phyloP scores from a whole-genome alignment of 2,329 filamentous ascomycete species.

The Bipolaris sorokiniana region DNA sequence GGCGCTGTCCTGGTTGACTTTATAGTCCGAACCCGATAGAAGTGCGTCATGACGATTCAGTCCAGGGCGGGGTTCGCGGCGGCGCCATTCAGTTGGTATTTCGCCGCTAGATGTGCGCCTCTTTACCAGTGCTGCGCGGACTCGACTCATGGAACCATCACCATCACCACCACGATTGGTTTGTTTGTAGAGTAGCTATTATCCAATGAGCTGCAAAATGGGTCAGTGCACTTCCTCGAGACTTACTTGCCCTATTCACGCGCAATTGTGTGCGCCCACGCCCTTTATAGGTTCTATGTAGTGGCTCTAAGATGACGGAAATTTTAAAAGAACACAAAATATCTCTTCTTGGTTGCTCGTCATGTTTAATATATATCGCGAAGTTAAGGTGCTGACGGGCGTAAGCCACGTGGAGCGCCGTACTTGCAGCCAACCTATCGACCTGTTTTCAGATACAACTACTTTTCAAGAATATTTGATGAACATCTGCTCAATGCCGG shows the following conservation, averaged over 20 bases:
- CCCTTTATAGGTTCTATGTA: not conserved
- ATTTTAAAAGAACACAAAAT: not conserved
- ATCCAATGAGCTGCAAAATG: not conserved
- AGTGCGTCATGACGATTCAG: constrained; percentile 11
- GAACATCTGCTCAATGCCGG: constrained; percentile 35
- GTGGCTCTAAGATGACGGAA: not conserved
- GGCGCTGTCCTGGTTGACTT: constrained; percentile 7
- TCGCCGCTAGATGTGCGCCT: not conserved
- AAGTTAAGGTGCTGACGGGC: constrained; percentile 2
- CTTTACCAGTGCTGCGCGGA: not conserved
- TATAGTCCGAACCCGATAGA: constrained; percentile 2
- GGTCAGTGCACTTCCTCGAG: not conserved
- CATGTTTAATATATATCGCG: not conserved
- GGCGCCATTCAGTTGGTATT: not conserved
- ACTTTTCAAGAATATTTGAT: constrained; percentile 36
- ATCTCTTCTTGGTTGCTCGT: not conserved
- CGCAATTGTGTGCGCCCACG: not conserved
- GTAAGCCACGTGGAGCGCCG: not conserved
- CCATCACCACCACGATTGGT: not conserved
- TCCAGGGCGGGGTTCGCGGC: constrained; percentile 9
- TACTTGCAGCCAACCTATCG: not conserved
- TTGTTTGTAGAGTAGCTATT: not conserved
- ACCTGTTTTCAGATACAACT: not conserved
- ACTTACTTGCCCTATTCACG: not conserved
- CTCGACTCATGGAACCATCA: not conserved